These are phyloP conservation scores for Streptanthus diversifolius DNA, from an alignment of 345 rosid genomes.

Conservation along the genomic window DNA sequence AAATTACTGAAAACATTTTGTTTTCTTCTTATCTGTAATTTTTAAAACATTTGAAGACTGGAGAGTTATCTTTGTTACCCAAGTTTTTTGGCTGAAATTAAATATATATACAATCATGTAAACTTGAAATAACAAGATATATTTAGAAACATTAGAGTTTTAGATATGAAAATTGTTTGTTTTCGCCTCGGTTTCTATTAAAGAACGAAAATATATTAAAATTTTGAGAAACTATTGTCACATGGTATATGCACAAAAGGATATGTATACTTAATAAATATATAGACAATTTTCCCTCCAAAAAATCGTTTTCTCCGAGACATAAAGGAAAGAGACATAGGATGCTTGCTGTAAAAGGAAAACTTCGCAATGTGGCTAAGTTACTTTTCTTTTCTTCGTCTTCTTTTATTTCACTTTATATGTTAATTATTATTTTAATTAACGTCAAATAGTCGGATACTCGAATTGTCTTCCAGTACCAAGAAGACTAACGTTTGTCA, in stretches of 20 bases:
- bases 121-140: background rate
- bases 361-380: slow-evolving; percentile 36
- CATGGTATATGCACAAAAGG: background rate
- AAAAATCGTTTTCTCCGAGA: slow-evolving; percentile 40
- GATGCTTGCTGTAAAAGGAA: slow-evolving; percentile 55
- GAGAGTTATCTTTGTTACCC: background rate
- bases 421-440: slow-evolving; percentile 27
- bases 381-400: slow-evolving; percentile 23
- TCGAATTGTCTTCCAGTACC: slow-evolving; percentile 32
- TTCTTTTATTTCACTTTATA: slow-evolving; percentile 38
- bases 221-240: background rate
- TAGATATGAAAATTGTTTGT: background rate
- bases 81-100: background rate
- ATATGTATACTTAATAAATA: background rate
- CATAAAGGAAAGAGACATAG: slow-evolving; percentile 53
- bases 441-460: slow-evolving; percentile 5
- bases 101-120: background rate
- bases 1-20: background rate
- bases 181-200: background rate
- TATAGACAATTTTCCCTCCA: slow-evolving; percentile 17
- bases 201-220: background rate
- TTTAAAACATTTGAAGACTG: too few species aligned
- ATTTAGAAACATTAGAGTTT: background rate
- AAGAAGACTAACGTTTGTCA: slow-evolving; percentile 33
- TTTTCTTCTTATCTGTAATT: too few species aligned